These are phyloP conservation scores for Dianthus caryophyllus DNA, from an alignment of 148 eudicot genomes.

Conservation along the genomic window DNA sequence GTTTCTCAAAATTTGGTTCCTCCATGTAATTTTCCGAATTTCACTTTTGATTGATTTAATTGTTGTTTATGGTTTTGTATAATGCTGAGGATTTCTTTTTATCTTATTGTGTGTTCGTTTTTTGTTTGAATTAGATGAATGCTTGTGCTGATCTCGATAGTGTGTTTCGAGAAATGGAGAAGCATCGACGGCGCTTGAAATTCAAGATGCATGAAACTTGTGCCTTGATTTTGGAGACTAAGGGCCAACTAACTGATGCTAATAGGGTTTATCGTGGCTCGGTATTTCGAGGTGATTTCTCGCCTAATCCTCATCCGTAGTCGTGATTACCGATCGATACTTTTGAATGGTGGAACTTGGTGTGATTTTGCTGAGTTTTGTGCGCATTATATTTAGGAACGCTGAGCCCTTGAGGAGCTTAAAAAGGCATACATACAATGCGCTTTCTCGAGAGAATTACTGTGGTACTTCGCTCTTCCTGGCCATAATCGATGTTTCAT, in stretches of 20 bases:
- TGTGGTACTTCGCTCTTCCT: conserved; percentile 19
- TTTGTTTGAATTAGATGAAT: conserved; percentile 56
- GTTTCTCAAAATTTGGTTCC: conserved; percentile 87
- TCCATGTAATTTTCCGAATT: conserved; percentile 50
- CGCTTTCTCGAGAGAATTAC: conserved; percentile 63
- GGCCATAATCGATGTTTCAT: not conserved
- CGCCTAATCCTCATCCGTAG: not conserved
- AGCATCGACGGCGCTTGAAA: conserved; percentile 34
- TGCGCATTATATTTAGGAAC: conserved; percentile 49
- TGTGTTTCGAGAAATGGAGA: conserved; percentile 52
- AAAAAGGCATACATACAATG: conserved; percentile 57
- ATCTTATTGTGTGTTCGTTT: not conserved
- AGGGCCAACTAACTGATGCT: conserved; percentile 62
- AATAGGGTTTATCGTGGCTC: conserved; percentile 44
- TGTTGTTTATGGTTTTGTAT: not conserved
- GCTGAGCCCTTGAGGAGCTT: conserved; percentile 83
- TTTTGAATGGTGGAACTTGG: not conserved
- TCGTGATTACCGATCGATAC: not conserved
- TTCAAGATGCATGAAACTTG: conserved; percentile 54
- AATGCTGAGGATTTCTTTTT: not conserved
- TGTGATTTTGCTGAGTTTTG: not conserved
- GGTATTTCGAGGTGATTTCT: conserved; percentile 79
- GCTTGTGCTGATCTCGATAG: conserved; percentile 42
- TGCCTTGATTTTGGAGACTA: conserved; percentile 68
- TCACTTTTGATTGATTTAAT: not conserved